Evolutionary conservation across 805 yeast species (phyloP), one percentile per base, ranked within the genome.

Genomic region (Yarrowia sp.): DNA sequence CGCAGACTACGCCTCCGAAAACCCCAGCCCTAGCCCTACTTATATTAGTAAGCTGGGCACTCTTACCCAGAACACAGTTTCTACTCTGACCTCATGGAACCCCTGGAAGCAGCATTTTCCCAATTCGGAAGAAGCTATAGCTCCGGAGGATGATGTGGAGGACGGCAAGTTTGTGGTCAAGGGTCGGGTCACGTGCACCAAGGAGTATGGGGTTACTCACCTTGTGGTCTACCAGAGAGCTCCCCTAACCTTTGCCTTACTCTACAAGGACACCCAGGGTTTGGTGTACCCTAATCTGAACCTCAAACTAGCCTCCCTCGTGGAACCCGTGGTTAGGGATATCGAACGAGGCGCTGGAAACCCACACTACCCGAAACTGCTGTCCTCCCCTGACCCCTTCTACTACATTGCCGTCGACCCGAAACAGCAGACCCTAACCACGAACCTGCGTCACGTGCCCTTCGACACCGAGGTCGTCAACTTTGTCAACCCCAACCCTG

Each of bases 291-390:
- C 65, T 9, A 59, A 69, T 3, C 69, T 74, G n/a, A 74, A 74
- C 68, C 69, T 71, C 7, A 71, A 72, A 19, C 69, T 74, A 41
- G 75, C 75, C 8, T 71, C 76, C 3, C 52, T 74, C 42, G 63
- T 71, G 4, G 76, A 74, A 50, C 75, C 77, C 2, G 61, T 74
- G 19, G 69, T 56, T 64, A 35, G 71, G 3, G 77, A 74, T 35
- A 42, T 73, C 49, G 66, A 46, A 15, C 63, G 56, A 5, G 67
- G 67, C 0, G 5, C 14, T 1, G 45, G 56, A 7, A 63, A 63
- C 14, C 35, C 46, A 0, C 67, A 63, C n/a, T 63, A 48, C 40
- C 36, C 45, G 9, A 48, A 63, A 41, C 56, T 63, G 40, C 40
- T 38, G n/a, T 12, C 56, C 15, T 19, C 40, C 7, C 55, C 43